These are phyloP conservation scores for Citrus medica DNA, from an alignment of 345 rosid species.

Conservation along the genomic window DNA sequence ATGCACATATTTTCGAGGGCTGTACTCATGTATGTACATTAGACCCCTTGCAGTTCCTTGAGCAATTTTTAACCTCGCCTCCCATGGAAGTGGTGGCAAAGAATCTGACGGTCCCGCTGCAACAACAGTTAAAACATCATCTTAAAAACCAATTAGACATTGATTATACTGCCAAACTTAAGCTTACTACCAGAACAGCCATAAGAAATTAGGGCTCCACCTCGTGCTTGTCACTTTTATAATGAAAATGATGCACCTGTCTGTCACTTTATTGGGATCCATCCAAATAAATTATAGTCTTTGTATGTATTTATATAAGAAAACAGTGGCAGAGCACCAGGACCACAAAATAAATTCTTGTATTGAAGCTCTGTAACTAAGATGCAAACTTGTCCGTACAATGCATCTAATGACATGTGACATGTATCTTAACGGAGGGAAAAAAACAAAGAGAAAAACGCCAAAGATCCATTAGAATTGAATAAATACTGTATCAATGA, in stretches of 20 bases:
- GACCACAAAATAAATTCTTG: constrained; percentile 20
- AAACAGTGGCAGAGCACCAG: background rate
- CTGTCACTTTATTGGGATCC: constrained; percentile 16
- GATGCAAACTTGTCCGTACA: background rate
- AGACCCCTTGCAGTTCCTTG: constrained; percentile 91
- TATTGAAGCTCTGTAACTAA: background rate
- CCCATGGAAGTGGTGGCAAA: constrained; percentile 59
- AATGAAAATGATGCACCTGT: constrained; percentile 4
- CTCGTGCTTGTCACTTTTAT: background rate
- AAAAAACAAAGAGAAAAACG: background rate
- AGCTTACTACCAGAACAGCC: no score
- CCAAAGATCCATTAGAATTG: background rate
- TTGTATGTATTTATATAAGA: constrained; percentile 4
- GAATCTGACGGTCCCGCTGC: constrained; percentile 55
- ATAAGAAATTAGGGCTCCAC: background rate
- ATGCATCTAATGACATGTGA: background rate
- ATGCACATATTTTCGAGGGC: constrained; percentile 72
- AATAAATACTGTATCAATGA: background rate
- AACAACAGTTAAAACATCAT: constrained; percentile 3
- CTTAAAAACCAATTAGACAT: background rate
- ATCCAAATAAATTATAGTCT: background rate
- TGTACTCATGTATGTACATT: constrained; percentile 71
- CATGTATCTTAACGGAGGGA: background rate
- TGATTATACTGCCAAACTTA: background rate
- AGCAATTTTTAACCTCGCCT: constrained; percentile 71